Evolutionary conservation across 495 filamentous ascomycete species (phyloP).

Genomic region (Hypoxylon fragiforme): DNA sequence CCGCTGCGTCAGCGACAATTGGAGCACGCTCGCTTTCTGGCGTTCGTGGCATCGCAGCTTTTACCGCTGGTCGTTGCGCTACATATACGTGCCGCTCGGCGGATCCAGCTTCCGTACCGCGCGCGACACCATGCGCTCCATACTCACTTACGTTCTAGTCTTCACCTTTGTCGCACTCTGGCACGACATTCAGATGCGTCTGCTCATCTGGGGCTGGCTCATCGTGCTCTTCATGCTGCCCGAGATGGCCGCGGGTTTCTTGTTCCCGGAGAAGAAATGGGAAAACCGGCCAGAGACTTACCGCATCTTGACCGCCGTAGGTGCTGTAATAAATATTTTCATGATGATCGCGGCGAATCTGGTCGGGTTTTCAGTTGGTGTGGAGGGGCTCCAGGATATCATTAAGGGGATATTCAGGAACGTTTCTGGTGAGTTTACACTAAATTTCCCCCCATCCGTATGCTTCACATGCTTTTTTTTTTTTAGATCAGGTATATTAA

Average conservation of each 20-base stretch:
- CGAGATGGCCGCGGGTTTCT: constrained; percentile 68
- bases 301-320: constrained; percentile 79
- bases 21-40: constrained; percentile 92
- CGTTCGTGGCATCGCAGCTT: constrained; percentile 91
- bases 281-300: constrained; percentile 68
- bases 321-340: constrained; percentile 81
- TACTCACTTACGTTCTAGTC: constrained; percentile 78
- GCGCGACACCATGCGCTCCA: constrained; percentile 44
- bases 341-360: constrained; percentile 97
- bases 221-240: constrained; percentile 91
- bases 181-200: constrained; percentile 93
- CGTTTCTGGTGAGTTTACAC: constrained; percentile 60
- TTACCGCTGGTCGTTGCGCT: constrained; percentile 91
- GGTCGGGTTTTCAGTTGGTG: constrained; percentile 88
- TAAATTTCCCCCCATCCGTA: background rate
- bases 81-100: constrained; percentile 92
- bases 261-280: constrained; percentile 76
- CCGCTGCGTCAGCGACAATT: constrained; percentile 94
- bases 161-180: constrained; percentile 98
- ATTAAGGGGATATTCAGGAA: constrained; percentile 72
- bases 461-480: background rate
- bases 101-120: constrained; percentile 57
- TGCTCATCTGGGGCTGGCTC: constrained; percentile 97
- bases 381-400: constrained; percentile 82
- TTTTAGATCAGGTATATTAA: constrained; percentile 21